A percentile compares a stretch with the other conserved stretches of the same genome.
phyloP scores from a whole-genome alignment of 2,329 filamentous ascomycete species.

The Monilinia fructigena region DNA sequence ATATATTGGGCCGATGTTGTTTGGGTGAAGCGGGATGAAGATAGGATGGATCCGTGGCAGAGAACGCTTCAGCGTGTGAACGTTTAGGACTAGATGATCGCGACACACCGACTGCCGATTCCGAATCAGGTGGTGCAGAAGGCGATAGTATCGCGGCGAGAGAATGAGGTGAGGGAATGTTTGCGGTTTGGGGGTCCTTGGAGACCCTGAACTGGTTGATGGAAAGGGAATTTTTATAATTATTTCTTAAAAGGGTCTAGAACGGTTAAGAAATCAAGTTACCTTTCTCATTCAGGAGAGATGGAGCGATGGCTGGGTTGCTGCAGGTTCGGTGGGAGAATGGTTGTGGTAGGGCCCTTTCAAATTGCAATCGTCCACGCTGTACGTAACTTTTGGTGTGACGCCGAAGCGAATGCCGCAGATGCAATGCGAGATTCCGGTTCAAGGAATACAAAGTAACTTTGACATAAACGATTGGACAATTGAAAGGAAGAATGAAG shows the following conservation, averaged over 20 bases:
- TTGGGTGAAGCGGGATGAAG: conserved; percentile 38
- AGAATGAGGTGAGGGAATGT: conserved; percentile 41
- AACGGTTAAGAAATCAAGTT: conserved; percentile 13
- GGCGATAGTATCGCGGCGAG: conserved; percentile 42
- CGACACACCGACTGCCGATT: conserved; percentile 30
- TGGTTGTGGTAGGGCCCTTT: conserved; percentile 2
- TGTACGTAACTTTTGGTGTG: conserved; percentile 15
- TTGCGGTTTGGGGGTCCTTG: conserved; percentile 37
- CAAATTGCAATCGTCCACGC: conserved; percentile 20
- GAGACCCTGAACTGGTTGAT: conserved; percentile 30
- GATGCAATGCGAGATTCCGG: conserved; percentile 25
- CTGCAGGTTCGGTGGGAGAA: conserved; percentile 20
- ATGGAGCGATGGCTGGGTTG: conserved; percentile 17
- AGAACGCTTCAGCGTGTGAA: conserved; percentile 40
- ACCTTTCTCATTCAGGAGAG: conserved; percentile 20
- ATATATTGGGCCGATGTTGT: conserved; percentile 33
- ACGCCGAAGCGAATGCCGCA: conserved; percentile 22
- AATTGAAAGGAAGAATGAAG: conserved; percentile 7
- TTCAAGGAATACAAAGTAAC: conserved; percentile 19
- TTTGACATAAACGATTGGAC: conserved; percentile 21
- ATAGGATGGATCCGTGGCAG: conserved; percentile 33
- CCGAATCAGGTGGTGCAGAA: conserved; percentile 32
- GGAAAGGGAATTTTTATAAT: background rate
- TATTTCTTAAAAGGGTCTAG: conserved; percentile 21
- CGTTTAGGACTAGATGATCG: conserved; percentile 39